These are phyloP conservation scores for Medicago arabica DNA, from an alignment of 306 rosid species.

Conservation along the genomic window DNA sequence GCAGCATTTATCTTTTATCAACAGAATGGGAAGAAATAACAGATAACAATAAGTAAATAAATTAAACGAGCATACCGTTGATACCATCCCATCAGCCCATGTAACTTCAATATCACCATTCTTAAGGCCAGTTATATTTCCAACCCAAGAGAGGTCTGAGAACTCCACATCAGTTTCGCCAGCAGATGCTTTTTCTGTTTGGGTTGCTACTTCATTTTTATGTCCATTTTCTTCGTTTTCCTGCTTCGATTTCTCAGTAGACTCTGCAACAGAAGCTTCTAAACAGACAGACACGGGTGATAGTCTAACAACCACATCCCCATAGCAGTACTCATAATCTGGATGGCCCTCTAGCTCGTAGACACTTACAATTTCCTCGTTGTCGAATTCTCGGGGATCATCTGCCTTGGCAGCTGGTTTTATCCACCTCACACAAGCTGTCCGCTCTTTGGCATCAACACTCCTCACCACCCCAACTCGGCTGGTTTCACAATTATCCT, in stretches of 20 bases:
- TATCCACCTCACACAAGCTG: slow-evolving; percentile 93
- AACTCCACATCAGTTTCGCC: slow-evolving; percentile 57
- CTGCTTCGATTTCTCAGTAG: slow-evolving; percentile 53
- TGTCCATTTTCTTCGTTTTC: slow-evolving; percentile 54
- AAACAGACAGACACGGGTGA: slow-evolving; percentile 66
- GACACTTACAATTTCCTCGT: slow-evolving; percentile 92
- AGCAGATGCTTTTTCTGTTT: slow-evolving; percentile 49
- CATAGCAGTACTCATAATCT: slow-evolving; percentile 95
- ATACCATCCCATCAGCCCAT: slow-evolving; percentile 99
- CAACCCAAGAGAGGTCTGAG: slow-evolving; percentile 96
- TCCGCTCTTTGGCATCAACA: slow-evolving; percentile 91
- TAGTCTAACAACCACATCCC: slow-evolving; percentile 94
- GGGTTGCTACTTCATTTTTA: slow-evolving; percentile 42
- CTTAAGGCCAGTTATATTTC: slow-evolving; percentile 90
- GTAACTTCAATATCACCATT: slow-evolving; percentile 97
- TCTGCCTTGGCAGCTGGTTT: slow-evolving; percentile 77
- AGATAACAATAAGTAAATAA: slow-evolving; percentile 35
- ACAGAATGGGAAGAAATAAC: slow-evolving; percentile 23
- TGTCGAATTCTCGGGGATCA: slow-evolving; percentile 88
- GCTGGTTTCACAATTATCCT: slow-evolving; percentile 67
- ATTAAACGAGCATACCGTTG: slow-evolving; percentile 69
- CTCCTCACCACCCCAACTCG: slow-evolving; percentile 97
- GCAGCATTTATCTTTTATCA: slow-evolving; percentile 28
- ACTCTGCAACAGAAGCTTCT: slow-evolving; percentile 56
- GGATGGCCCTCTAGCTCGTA: slow-evolving; percentile 98